phyloP scores from a whole-genome alignment of 805 yeast genomes.

The Naumovozyma castellii region DNA sequence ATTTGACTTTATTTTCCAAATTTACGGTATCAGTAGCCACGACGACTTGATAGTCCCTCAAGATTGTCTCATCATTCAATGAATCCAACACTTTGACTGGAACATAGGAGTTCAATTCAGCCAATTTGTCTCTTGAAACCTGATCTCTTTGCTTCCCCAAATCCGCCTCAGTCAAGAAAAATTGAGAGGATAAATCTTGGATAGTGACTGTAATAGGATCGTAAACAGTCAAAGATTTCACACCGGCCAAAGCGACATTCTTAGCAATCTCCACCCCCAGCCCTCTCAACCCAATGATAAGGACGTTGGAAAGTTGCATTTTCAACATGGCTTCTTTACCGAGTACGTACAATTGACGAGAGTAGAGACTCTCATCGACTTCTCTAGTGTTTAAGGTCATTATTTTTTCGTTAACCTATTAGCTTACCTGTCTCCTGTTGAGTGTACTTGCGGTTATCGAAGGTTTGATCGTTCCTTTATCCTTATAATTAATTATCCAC shows the following conservation, averaged over 20 bases:
- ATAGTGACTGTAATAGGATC: constrained; percentile 66
- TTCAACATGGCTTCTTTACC: constrained; percentile 98
- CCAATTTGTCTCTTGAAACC: constrained; percentile 55
- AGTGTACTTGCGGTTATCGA: no score
- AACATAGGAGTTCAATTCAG: constrained; percentile 83
- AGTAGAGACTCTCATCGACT: constrained; percentile 90
- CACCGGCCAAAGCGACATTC: constrained; percentile 95
- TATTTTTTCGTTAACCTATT: no score
- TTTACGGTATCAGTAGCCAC: constrained; percentile 70
- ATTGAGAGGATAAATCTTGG: constrained; percentile 79
- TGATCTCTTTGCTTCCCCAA: constrained; percentile 71
- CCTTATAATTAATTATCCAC: no score
- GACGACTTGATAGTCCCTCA: constrained; percentile 59
- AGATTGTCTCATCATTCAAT: constrained; percentile 40
- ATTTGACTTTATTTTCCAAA: constrained; percentile 61
- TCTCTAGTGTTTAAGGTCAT: constrained; percentile 30
- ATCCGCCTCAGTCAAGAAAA: constrained; percentile 63
- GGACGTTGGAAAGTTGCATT: constrained; percentile 90
- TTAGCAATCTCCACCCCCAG: constrained; percentile 94
- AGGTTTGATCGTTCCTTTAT: no score
- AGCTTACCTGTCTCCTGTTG: no score
- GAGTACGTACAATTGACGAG: constrained; percentile 90
- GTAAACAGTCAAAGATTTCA: constrained; percentile 75
- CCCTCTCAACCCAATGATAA: constrained; percentile 83
- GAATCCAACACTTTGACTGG: constrained; percentile 62